These are phyloP conservation scores for Epichloe scottii DNA, from an alignment of 2,329 filamentous ascomycete genomes.

Conservation along the genomic window DNA sequence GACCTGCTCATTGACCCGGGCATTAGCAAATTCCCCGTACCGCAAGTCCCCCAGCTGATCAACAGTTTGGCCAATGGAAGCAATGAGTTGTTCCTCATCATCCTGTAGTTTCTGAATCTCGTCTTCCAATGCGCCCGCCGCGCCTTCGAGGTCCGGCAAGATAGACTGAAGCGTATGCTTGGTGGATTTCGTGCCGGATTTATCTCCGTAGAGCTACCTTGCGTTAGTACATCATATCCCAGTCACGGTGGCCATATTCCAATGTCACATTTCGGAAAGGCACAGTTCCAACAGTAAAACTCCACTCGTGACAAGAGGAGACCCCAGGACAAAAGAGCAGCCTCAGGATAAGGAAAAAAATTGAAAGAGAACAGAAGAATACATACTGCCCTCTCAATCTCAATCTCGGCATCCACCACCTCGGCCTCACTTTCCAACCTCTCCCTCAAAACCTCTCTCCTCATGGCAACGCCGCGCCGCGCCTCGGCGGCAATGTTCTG, in stretches of 20 bases:
- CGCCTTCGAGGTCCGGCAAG: constrained; percentile 55
- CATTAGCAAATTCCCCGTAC: constrained; percentile 62
- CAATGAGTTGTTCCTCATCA: constrained; percentile 48
- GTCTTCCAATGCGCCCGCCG: constrained; percentile 50
- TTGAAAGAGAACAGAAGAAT: neutral
- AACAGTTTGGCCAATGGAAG: constrained; percentile 51
- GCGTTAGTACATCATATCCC: neutral
- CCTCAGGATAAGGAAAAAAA: neutral
- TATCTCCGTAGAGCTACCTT: constrained; percentile 44
- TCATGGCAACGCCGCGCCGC: constrained; percentile 44
- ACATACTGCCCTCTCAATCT: constrained; percentile 46
- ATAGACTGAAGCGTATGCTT: constrained; percentile 53
- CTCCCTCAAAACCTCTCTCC: constrained; percentile 42
- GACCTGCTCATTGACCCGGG: constrained; percentile 51
- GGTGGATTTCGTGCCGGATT: constrained; percentile 30
- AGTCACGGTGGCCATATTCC: too few species aligned
- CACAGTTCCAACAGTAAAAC: too few species aligned
- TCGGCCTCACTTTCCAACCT: constrained; percentile 36
- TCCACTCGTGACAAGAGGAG: too few species aligned
- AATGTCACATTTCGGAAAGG: too few species aligned
- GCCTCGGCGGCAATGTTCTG: constrained; percentile 53
- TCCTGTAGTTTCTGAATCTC: constrained; percentile 55
- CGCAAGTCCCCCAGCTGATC: constrained; percentile 70
- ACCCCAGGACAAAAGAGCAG: neutral
- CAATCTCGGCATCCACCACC: constrained; percentile 49